These are phyloP conservation scores for Rhizoctonia solani DNA, from an alignment of 1,284 basidiomycete genomes.

Conservation along the genomic window DNA sequence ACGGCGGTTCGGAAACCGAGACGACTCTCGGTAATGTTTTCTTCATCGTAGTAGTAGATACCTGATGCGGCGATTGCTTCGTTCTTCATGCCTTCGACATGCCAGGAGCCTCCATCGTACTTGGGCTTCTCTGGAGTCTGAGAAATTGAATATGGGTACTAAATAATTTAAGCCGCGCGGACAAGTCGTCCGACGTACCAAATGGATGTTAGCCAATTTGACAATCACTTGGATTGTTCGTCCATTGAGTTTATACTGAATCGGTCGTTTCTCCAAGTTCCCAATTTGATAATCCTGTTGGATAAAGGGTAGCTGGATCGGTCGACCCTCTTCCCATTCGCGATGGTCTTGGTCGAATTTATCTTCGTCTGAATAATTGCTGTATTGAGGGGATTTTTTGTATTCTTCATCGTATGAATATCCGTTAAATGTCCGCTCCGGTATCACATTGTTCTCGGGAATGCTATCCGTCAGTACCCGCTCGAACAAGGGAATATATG, in stretches of 20 bases:
- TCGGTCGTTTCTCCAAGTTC: slow-evolving; percentile 42
- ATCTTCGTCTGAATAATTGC: slow-evolving; percentile 41
- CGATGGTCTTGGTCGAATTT: slow-evolving; percentile 37
- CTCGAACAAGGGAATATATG: slow-evolving; percentile 57
- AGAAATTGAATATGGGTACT: slow-evolving; percentile 5
- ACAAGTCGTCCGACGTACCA: slow-evolving; percentile 46
- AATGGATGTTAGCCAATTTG: slow-evolving; percentile 52
- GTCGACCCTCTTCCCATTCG: slow-evolving; percentile 21
- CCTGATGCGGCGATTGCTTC: slow-evolving; percentile 57
- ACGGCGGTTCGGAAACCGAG: slow-evolving; percentile 32
- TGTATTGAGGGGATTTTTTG: slow-evolving; percentile 2
- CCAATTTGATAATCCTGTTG: slow-evolving; percentile 18
- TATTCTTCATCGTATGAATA: background rate
- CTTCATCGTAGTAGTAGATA: slow-evolving; percentile 47
- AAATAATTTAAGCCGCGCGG: background rate
- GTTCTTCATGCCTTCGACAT: slow-evolving; percentile 60
- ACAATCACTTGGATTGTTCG: slow-evolving; percentile 56
- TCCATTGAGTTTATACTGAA: slow-evolving; percentile 48
- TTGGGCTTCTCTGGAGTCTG: slow-evolving; percentile 50
- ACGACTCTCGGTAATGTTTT: slow-evolving; percentile 35
- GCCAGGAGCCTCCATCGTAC: slow-evolving; percentile 54
- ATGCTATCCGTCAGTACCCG: slow-evolving; percentile 58
- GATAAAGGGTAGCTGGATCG: slow-evolving; percentile 4
- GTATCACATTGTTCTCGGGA: slow-evolving; percentile 25
- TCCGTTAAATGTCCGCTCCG: background rate